phyloP scores from a whole-genome alignment of 257 asterid genomes.

The Capsicum pubescens region DNA sequence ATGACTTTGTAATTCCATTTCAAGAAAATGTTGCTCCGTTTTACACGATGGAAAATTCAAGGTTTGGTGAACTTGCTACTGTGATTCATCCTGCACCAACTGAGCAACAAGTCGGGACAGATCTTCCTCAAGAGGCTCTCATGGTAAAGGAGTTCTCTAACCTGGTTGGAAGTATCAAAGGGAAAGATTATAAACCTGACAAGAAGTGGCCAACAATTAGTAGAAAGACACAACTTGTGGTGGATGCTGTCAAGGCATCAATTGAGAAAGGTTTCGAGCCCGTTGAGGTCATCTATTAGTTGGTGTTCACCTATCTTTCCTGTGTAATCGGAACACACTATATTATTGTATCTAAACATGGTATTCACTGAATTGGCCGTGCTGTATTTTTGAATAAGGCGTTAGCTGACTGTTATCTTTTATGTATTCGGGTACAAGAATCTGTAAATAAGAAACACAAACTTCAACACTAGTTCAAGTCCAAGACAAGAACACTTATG shows the following conservation, averaged over 20 bases:
- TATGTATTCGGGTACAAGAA: too few species aligned
- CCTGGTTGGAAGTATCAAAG: constrained; percentile 48
- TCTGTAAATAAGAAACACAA: too few species aligned
- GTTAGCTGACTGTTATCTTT: too few species aligned
- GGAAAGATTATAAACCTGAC: constrained; percentile 56
- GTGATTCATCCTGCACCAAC: constrained; percentile 61
- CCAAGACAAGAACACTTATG: too few species aligned
- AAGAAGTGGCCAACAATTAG: constrained; percentile 65
- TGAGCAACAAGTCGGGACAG: constrained; percentile 50
- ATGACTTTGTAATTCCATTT: constrained; percentile 68
- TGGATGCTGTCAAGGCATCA: constrained; percentile 76
- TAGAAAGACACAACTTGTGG: constrained; percentile 68
- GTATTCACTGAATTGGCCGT: neutral
- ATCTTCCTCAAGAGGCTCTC: constrained; percentile 80
- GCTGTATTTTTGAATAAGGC: neutral
- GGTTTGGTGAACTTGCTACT: constrained; percentile 47
- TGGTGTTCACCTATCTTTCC: neutral
- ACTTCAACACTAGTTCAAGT: too few species aligned
- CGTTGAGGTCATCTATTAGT: constrained; percentile 45
- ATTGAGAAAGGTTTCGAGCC: constrained; percentile 60
- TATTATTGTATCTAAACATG: neutral
- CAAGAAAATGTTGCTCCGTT: constrained; percentile 56
- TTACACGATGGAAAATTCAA: constrained; percentile 43
- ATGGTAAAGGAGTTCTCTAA: constrained; percentile 71
- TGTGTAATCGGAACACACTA: neutral